Evolutionary conservation across 148 eudicot genomes (phyloP).

Genomic region (Nepenthes mirabilis): DNA sequence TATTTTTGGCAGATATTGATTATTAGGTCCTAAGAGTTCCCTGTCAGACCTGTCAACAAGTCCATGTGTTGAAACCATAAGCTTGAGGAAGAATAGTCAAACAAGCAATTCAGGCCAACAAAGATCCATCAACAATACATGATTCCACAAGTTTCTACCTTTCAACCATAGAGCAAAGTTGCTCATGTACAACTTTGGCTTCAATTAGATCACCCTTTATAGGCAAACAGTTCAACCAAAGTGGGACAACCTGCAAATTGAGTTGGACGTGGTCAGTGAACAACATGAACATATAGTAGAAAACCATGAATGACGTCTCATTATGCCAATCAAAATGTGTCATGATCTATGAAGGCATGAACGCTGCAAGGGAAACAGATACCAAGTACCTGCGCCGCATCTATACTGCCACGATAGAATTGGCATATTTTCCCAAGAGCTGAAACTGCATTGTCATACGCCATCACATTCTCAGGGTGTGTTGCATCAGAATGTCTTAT

Average conservation of each 20-base stretch:
- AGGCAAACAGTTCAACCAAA: conserved; percentile 73
- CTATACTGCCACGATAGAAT: conserved; percentile 68
- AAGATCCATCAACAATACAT: background rate
- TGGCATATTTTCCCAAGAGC: conserved; percentile 86
- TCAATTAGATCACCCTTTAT: conserved; percentile 72
- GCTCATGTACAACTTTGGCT: conserved; percentile 89
- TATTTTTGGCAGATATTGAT: conserved; percentile 77
- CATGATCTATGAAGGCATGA: background rate
- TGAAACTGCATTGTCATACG: conserved; percentile 95
- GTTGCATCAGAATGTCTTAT: conserved; percentile 51
- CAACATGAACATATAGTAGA: background rate
- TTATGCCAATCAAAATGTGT: background rate
- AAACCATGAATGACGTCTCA: background rate
- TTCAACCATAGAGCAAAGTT: conserved; percentile 84
- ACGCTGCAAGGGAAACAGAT: background rate
- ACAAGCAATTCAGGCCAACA: background rate
- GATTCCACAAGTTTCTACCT: conserved; percentile 21
- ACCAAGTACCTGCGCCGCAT: conserved; percentile 63
- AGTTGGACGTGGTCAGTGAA: background rate
- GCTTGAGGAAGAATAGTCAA: background rate
- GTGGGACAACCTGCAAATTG: conserved; percentile 59
- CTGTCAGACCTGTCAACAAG: conserved; percentile 63
- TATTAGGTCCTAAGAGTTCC: conserved; percentile 80
- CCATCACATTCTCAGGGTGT: conserved; percentile 67
- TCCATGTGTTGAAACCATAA: background rate